Evolutionary conservation across 192 early-diverging fungal genomes (phyloP).

Genomic region (Umbelopsis sp.): DNA sequence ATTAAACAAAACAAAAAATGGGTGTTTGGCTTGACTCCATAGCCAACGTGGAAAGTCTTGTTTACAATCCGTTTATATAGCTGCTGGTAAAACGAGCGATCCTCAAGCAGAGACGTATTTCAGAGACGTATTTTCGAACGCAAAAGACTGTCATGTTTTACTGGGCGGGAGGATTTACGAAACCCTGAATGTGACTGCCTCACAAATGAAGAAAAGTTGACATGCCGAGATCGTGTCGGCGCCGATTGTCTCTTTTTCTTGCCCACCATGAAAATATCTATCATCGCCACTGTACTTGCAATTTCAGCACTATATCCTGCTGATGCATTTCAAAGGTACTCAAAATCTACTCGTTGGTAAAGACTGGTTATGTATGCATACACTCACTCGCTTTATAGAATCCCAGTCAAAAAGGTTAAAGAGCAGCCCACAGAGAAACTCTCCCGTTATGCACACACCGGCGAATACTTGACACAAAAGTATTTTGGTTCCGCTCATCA

Average conservation of each 20-base stretch:
- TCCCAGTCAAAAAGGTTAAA: constrained; percentile 66
- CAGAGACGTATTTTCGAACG: too few species aligned
- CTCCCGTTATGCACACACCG: constrained; percentile 63
- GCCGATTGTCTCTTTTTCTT: not conserved
- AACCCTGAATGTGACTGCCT: too few species aligned
- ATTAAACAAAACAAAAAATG: too few species aligned
- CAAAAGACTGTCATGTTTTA: too few species aligned
- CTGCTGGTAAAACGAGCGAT: too few species aligned
- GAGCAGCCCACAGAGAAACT: constrained; percentile 64
- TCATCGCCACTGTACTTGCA: constrained; percentile 24
- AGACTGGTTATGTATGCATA: not conserved
- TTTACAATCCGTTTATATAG: too few species aligned
- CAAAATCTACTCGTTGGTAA: not conserved
- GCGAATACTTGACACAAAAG: constrained; percentile 74
- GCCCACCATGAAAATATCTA: constrained; percentile 36
- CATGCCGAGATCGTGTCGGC: not conserved
- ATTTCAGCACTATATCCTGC: constrained; percentile 17
- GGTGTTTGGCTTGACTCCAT: too few species aligned
- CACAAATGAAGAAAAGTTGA: too few species aligned
- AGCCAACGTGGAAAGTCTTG: too few species aligned
- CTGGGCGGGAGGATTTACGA: too few species aligned
- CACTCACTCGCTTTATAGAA: constrained; percentile 29
- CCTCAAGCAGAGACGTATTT: too few species aligned
- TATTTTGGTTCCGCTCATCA: constrained; percentile 59
- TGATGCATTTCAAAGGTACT: constrained; percentile 36